A percentile compares a stretch with the other conserved stretches of the same genome.
Evolutionary conservation across 306 rosid species (phyloP).

Genomic region (Glycine soja): DNA sequence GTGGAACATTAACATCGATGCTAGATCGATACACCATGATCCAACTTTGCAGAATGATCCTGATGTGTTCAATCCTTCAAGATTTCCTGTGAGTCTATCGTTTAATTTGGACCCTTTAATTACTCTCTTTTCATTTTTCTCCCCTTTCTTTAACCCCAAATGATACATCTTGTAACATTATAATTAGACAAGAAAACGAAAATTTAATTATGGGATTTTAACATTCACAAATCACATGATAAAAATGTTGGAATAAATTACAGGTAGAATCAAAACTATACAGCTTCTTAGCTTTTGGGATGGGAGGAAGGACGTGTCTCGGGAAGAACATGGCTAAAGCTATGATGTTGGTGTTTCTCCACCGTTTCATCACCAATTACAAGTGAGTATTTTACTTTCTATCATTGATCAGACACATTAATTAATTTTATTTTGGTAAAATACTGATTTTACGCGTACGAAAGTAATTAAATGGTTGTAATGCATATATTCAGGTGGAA

Average conservation of each 20-base stretch:
- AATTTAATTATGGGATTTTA: neutral
- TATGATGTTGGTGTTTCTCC: conserved; percentile 90
- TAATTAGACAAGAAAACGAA: conserved; percentile 15
- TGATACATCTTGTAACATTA: neutral
- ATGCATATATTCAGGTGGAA: conserved; percentile 72
- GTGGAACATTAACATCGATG: conserved; percentile 85
- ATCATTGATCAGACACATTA: neutral
- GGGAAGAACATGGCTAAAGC: conserved; percentile 89
- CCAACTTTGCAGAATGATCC: conserved; percentile 65
- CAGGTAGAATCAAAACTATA: conserved; percentile 68
- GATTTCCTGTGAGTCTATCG: conserved; percentile 64
- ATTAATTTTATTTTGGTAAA: conserved; percentile 6
- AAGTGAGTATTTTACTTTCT: conserved; percentile 51
- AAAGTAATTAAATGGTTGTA: conserved; percentile 29
- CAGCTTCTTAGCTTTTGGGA: conserved; percentile 89
- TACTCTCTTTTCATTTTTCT: neutral
- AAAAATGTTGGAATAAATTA: too few relatives aligned
- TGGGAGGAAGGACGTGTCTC: conserved; percentile 89
- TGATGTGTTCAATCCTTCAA: conserved; percentile 67
- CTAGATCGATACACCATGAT: conserved; percentile 77
- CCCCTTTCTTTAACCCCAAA: neutral
- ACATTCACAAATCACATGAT: neutral
- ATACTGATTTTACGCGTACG: conserved; percentile 24
- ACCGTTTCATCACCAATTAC: conserved; percentile 74
- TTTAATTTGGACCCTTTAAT: conserved; percentile 3